phyloP scores from a whole-genome alignment of 2,329 filamentous ascomycete species.

The Penicillium sp. region DNA sequence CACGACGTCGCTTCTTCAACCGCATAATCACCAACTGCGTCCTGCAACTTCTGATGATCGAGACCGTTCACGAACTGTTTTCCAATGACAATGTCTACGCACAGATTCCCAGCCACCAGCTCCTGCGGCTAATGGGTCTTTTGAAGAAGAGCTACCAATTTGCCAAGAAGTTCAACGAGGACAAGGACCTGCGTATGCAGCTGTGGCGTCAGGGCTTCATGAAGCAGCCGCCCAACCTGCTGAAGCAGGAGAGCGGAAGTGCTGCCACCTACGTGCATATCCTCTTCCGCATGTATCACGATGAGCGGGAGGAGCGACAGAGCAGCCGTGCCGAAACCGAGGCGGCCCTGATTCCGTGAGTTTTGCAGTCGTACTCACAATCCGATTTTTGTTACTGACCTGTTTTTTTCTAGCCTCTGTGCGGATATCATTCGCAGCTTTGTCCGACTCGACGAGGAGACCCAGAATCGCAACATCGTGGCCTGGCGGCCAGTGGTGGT shows the following conservation, averaged over 20 bases:
- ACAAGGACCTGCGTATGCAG: conserved; percentile 90
- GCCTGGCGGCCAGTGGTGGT: conserved; percentile 97
- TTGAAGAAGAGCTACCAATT: conserved; percentile 97
- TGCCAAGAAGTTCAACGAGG: conserved; percentile 93
- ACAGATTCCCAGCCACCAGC: conserved; percentile 83
- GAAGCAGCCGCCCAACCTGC: conserved; percentile 95
- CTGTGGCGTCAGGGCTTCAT: conserved; percentile 98
- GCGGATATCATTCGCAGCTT: conserved; percentile 89
- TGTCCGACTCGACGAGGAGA: conserved; percentile 84
- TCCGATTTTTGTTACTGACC: not conserved
- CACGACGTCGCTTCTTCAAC: conserved; percentile 93
- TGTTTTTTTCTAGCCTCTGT: conserved; percentile 57
- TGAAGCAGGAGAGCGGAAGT: conserved; percentile 92
- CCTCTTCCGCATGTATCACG: conserved; percentile 93
- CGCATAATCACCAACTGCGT: conserved; percentile 99
- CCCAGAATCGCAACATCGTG: conserved; percentile 91
- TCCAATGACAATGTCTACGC: conserved; percentile 93
- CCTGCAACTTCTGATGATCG: conserved; percentile 96
- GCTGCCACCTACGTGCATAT: conserved; percentile 95
- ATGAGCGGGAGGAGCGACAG: conserved; percentile 75
- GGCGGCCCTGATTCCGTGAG: conserved; percentile 75
- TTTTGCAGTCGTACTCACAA: conserved; percentile 12
- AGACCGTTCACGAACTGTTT: conserved; percentile 97
- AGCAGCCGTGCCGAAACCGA: conserved; percentile 79
- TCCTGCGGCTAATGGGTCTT: conserved; percentile 86